These are phyloP conservation scores for Aureobasidium pullulans DNA, from an alignment of 2,329 filamentous ascomycete species.

Conservation along the genomic window DNA sequence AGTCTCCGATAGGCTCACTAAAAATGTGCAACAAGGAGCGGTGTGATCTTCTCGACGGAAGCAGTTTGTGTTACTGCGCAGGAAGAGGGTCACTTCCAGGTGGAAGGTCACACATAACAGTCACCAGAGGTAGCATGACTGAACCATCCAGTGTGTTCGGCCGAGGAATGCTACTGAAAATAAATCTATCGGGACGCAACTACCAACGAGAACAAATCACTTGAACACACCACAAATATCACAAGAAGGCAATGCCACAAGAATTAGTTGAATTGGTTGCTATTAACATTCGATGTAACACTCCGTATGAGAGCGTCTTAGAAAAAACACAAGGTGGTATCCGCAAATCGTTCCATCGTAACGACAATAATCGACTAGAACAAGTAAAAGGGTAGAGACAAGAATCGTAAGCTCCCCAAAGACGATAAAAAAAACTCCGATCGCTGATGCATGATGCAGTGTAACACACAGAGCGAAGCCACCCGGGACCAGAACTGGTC, in stretches of 20 bases:
- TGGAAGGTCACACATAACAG: background rate
- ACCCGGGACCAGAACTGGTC: background rate
- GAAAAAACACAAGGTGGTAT: constrained; percentile 10
- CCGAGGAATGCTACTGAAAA: background rate
- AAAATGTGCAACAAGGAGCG: background rate
- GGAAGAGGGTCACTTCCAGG: no score
- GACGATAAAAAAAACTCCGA: constrained; percentile 4
- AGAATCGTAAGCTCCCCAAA: constrained; percentile 4
- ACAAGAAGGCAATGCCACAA: background rate
- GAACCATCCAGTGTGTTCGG: background rate
- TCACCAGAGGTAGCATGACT: background rate
- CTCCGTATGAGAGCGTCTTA: background rate
- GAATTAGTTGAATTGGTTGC: background rate
- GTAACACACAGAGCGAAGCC: background rate
- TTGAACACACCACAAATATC: background rate
- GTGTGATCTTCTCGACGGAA: background rate
- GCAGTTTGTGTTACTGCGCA: background rate
- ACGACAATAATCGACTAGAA: background rate
- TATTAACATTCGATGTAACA: background rate
- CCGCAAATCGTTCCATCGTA: constrained; percentile 7
- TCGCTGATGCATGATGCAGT: constrained; percentile 15
- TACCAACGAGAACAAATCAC: background rate
- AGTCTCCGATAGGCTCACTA: background rate
- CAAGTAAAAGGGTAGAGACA: background rate
- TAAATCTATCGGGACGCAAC: background rate